Percentiles rank a stretch among this genome's conserved stretches.
These are phyloP conservation scores for Neopestalotiopsis rosae DNA, from an alignment of 2,329 filamentous ascomycete genomes.

Conservation along the genomic window DNA sequence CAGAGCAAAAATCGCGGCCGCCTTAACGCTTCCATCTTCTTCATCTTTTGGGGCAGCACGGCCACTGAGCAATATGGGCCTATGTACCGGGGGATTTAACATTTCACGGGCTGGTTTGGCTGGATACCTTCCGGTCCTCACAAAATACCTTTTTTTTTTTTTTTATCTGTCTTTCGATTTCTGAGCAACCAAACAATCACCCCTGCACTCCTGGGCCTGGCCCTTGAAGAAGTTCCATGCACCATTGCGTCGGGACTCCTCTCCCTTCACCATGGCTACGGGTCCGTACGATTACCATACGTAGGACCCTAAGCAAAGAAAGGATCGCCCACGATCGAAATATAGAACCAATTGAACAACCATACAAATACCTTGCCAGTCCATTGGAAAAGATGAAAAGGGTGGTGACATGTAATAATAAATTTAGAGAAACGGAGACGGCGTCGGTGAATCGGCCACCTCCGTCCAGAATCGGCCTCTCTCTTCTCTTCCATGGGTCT, in stretches of 20 bases:
- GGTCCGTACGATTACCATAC: not conserved
- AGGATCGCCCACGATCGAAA: not conserved
- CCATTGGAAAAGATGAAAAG: not conserved
- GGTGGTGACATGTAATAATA: not conserved
- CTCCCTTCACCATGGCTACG: not conserved
- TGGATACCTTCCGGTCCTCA: not conserved
- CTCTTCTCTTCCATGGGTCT: not conserved
- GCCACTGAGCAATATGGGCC: not conserved
- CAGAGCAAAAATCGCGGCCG: conserved; percentile 10
- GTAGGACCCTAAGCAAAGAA: not conserved
- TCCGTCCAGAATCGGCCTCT: not conserved
- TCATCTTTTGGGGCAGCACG: not conserved
- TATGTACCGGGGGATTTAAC: not conserved
- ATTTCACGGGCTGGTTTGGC: too few species aligned
- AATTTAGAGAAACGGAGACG: not conserved
- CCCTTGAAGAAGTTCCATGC: too few species aligned
- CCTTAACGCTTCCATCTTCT: conserved; percentile 1
- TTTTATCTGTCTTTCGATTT: too few species aligned
- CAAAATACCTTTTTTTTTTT: too few species aligned
- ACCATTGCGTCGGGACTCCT: not conserved
- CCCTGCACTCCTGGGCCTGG: too few species aligned
- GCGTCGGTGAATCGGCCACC: too few species aligned
- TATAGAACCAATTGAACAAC: not conserved
- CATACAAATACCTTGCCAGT: too few species aligned
- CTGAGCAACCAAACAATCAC: too few species aligned